Conservation (phyloP, 2,329 filamentous ascomycete genomes). For the Microascus cirrosus region DNA sequence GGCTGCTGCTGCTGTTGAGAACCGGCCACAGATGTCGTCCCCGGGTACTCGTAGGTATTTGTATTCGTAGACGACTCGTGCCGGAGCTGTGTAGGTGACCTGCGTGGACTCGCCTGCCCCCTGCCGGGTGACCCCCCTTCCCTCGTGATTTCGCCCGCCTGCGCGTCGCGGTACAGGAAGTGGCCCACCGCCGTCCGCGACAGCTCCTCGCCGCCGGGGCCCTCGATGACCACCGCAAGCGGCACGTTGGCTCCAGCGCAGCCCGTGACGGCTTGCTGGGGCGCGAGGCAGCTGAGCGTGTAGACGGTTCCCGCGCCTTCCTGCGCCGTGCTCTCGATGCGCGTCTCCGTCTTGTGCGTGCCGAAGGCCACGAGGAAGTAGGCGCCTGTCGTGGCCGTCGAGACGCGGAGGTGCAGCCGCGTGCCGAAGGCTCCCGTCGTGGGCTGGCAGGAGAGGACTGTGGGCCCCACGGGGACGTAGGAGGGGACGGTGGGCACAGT, state of each 20-base stretch:
- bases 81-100: conserved; percentile 22
- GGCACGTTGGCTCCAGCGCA: conserved; percentile 39
- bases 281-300: conserved; percentile 60
- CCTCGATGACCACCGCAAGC: conserved; percentile 41
- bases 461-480: conserved; percentile 50
- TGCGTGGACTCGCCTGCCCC: conserved; percentile 25
- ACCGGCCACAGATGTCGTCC: conserved; percentile 2
- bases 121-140: conserved; percentile 28
- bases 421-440: conserved; percentile 57
- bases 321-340: conserved; percentile 49
- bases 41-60: conserved; percentile 35
- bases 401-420: conserved; percentile 62
- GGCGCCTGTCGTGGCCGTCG: conserved; percentile 56
- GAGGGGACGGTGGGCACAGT: conserved; percentile 54
- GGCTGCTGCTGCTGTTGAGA: conserved; percentile 15
- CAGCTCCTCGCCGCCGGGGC: conserved; percentile 38
- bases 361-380: conserved; percentile 65
- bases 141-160: conserved; percentile 23
- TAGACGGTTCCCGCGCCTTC: conserved; percentile 56
- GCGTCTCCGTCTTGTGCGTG: conserved; percentile 58
- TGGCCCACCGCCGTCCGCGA: conserved; percentile 33
- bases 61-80: conserved; percentile 26
- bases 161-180: conserved; percentile 31
- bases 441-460: conserved; percentile 61
- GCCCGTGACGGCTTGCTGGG: conserved; percentile 42